Percentiles rank a stretch among this genome's conserved stretches.
These are phyloP conservation scores for Albugo candida DNA, from an alignment of 352 stramenopile genomes.

Conservation along the genomic window DNA sequence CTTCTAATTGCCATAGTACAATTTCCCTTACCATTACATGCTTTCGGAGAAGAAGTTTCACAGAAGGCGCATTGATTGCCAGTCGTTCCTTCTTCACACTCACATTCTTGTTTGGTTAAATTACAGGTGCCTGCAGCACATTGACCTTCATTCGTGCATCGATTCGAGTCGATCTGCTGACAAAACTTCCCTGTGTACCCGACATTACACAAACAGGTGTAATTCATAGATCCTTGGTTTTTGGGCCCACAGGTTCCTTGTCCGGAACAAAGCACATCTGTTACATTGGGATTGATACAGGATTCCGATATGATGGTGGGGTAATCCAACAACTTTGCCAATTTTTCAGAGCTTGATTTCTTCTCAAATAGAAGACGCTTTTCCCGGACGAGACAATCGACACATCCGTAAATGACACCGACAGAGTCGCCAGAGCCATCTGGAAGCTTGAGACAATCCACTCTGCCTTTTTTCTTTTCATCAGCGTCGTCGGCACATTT, in stretches of 20 bases:
- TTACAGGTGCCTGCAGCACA: conserved; percentile 49
- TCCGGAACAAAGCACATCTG: conserved; percentile 45
- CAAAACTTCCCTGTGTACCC: conserved; percentile 64
- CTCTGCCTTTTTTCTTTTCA: neutral
- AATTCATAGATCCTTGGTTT: conserved; percentile 21
- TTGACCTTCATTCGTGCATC: conserved; percentile 15
- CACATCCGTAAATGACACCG: conserved; percentile 55
- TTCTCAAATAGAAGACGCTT: conserved; percentile 42
- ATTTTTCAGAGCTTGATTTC: conserved; percentile 23
- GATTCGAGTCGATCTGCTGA: conserved; percentile 23
- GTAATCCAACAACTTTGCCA: conserved; percentile 41
- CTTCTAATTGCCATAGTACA: conserved; percentile 6
- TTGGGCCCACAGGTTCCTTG: conserved; percentile 40
- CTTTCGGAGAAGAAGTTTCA: conserved; percentile 24
- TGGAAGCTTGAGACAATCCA: neutral
- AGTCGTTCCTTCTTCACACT: conserved; percentile 35
- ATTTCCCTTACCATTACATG: conserved; percentile 36
- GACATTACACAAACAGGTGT: conserved; percentile 16
- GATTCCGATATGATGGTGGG: conserved; percentile 23
- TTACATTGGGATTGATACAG: conserved; percentile 40
- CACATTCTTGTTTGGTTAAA: conserved; percentile 33
- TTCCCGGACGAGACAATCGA: conserved; percentile 69
- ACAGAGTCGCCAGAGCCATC: conserved; percentile 9
- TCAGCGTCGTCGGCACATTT: conserved; percentile 16
- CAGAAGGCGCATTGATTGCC: conserved; percentile 54